These are phyloP conservation scores for Sporopachydermia lactativora DNA, from an alignment of 805 yeast species.

Conservation along the genomic window DNA sequence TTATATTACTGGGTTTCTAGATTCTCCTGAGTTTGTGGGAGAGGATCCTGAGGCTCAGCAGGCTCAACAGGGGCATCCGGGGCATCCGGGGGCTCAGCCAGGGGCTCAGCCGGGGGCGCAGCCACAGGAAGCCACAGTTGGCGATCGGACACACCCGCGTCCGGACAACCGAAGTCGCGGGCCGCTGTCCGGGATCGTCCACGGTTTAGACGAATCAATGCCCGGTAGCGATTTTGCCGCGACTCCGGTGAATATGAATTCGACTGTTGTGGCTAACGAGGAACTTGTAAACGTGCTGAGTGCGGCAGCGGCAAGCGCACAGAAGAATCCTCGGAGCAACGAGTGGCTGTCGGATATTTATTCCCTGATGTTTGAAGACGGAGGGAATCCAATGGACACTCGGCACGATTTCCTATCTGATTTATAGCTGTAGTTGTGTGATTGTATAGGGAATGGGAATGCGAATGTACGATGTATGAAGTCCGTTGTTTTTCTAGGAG, in stretches of 20 bases:
- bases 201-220: conserved; percentile 29
- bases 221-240: conserved; percentile 44
- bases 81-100: neutral
- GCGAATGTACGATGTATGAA: too few relatives aligned
- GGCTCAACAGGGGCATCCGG: neutral
- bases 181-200: neutral
- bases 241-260: conserved; percentile 30
- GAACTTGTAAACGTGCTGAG: neutral
- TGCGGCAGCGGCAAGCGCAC: conserved; percentile 5
- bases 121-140: neutral
- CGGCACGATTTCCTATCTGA: neutral
- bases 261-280: neutral
- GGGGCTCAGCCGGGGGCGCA: neutral
- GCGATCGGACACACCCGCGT: neutral
- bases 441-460: too few relatives aligned
- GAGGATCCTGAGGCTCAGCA: conserved; percentile 9
- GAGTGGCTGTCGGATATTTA: conserved; percentile 29
- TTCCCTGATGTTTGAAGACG: conserved; percentile 31
- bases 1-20: conserved; percentile 8
- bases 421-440: too few relatives aligned
- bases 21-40: conserved; percentile 7
- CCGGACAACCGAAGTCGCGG: neutral
- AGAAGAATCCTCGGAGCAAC: conserved; percentile 9
- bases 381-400: conserved; percentile 12
- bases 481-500: too few relatives aligned